Base-by-base conservation (phyloP, 73 alveolate species). In the Paraurostyla sp. region DNA sequence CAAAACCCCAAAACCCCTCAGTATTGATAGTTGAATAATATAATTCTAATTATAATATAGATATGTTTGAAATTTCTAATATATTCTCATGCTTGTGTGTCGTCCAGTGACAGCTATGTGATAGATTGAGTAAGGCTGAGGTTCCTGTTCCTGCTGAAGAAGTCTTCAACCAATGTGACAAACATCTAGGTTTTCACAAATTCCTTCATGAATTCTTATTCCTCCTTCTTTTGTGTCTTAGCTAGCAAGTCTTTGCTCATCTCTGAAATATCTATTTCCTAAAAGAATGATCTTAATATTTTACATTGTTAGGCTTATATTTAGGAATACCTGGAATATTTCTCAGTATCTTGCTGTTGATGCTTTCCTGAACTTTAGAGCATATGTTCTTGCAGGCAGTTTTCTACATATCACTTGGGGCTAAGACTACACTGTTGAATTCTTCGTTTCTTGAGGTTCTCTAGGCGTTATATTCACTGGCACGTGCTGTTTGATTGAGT, bases 131-230 rank as follows among this genome's bases (percentile, higher is more conserved):
- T n/a, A n/a, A n/a, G n/a, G n/a, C n/a, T n/a, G n/a, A n/a, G n/a
- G n/a, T n/a, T n/a, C n/a, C n/a, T n/a, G 50, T 33, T 65, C 41
- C 41, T 65, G 23, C 41, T 65, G 58, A 65, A 65, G 41, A 38
- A 65, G 58, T 73, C 86, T 49, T 73, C 86, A 13, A 73, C 71
- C 18, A 48, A 38, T 1, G 86, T 48, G 7, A 35, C 40, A 36
- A 73, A 73, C 86, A 73, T 73, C 46, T 73, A 38, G 20, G 86
- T 73, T 29, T 73, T 49, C 6, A 73, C 36, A 73, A 73, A 73
- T 30, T 49, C 71, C 32, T 73, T 43, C 16, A 73, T 11, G 50
- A 73, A 73, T 16, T 73, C 71, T n/a, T 16, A 0, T 16, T 73
- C 86, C 13, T 73, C 86, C 36, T 65, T 65, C 11, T 40, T 40